Evolutionary conservation across 2,329 filamentous ascomycete genomes (phyloP), one percentile per base, ranked within the genome.

Genomic region (Metarhizium brunneum): DNA sequence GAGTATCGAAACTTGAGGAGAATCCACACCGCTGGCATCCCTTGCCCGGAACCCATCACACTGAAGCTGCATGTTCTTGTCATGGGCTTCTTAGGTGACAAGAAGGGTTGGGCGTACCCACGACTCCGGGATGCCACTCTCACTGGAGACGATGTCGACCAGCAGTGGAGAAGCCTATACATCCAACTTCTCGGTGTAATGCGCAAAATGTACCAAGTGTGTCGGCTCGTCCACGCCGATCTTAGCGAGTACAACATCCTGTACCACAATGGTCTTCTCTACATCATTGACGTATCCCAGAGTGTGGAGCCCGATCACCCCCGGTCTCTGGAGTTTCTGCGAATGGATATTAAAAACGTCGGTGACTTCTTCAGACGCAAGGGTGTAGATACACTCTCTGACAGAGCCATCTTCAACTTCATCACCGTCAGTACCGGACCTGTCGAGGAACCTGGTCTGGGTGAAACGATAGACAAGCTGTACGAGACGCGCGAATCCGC

Each of bases 291-390:
- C 71, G 94, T 99, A 47, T 96, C 90, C 55, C 94, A 99, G 74
- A 94, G 88, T 66, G 94, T 99, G 20, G 95, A 97, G 75, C 92
- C 95, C 63, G 92, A 97, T 64, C 94, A 99, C 70, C 94, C 94
- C 0, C 83, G 90, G 56, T 92, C 89, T 2, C 79, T 95, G 35
- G 92, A 97, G 68, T 99, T 99, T 68, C 72, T 99, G 64, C 86
- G 94, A 38, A 97, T 96, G 92, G 94, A 99, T 68, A 91, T 99
- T 72, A 97, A 96, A 78, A 99, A 99, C 67, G 84, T 95, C 1
- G 87, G 85, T 25, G 90, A 95, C 69, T 99, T 95, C 73, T 99
- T 97, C 82, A 79, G 85, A 35, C 82, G 88, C 20, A 87, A 96
- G 69, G 87, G 87, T 45, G 90, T 97, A 2, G 85, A 95, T 58